Base-by-base conservation (phyloP, 1,284 basidiomycete species). In the Mycosarcoma maydis region DNA sequence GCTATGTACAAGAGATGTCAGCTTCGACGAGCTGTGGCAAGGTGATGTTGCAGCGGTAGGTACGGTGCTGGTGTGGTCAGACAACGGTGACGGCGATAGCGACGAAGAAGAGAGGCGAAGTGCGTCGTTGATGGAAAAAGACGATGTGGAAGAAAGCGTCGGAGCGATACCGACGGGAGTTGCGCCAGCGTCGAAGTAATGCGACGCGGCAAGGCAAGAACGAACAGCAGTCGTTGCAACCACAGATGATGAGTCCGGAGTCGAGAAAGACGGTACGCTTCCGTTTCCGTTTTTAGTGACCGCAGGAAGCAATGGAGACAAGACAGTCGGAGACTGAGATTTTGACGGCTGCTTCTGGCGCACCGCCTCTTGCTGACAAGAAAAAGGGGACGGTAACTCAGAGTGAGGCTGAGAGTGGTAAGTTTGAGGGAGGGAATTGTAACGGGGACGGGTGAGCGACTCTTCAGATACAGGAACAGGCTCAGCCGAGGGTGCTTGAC, bases 21-120 rank as follows among this genome's bases (percentile, higher is more conserved):
- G 45, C 42, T 57, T 53, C 7, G 27, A 27, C 9, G 62, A 46
- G 52, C 47, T 59, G 22, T 66, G 43, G 5, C 47, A 55, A 34
- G 51, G 52, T 16, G 56, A 41, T 0, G 51, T 55, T 11, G 55
- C 56, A 40, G 62, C 51, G 10, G 49, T 58, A 13, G 53, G 42
- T 16, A 17, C 24, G 16, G 36, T 19, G 24, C 34, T 49, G 29
- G 39, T 43, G 49, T 43, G 38, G 43, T n/a, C n/a, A n/a, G n/a
- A n/a, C n/a, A n/a, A n/a, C n/a, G n/a, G n/a, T n/a, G n/a, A n/a
- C n/a, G n/a, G n/a, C n/a, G 23, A 20, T 13, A 27, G 40, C 22
- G 26, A 50, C 23, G 43, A 30, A 19, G n/a, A 30, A 3, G 54
- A 36, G 13, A 19, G 46, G 7, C 46, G 44, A 34, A 38, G 38